Evolutionary conservation across 2,329 filamentous ascomycete species (phyloP), one percentile per base, ranked within the genome.

Genomic region (Raffaelea deltoideospora): DNA sequence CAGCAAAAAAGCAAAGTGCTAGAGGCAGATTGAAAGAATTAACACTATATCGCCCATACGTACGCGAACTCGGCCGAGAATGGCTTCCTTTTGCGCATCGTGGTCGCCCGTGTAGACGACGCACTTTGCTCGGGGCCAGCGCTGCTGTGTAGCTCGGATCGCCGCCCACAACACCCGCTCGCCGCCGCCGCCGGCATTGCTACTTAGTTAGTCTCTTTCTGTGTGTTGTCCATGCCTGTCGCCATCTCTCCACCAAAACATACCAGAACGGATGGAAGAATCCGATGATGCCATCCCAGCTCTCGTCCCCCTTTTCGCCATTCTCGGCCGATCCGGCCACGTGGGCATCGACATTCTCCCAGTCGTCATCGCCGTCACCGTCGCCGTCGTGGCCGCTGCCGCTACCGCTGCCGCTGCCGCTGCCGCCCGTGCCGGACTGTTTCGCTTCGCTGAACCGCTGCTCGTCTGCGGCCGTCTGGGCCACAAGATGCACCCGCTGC

Each of bases 211-310:
- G 45, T 27, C n/a, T n/a, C n/a, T n/a, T n/a, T n/a, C n/a, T n/a
- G n/a, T n/a, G n/a, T n/a, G n/a, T n/a, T n/a, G n/a, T n/a, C n/a
- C n/a, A n/a, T n/a, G n/a, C n/a, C n/a, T n/a, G n/a, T n/a, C n/a
- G n/a, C n/a, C n/a, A n/a, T n/a, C n/a, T n/a, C n/a, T n/a, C n/a
- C n/a, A n/a, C n/a, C n/a, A n/a, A n/a, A n/a, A 52, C 69, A 44
- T 64, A 88, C 83, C 90, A 96, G 56, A 95, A 98, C 1, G 90
- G 90, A 56, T 98, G 90, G 54, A 98, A 94, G 67, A 98, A 96
- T 33, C 85, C 90, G 43, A 96, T 74, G 37, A 95, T 76, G 23
- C 87, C 87, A 43, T 77, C 67, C 82, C 83, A 95, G 32, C 79
- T 67, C 45, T 69, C 63, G 40, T 68, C 63, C 10, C 54, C 57